Conservation (phyloP, 2,329 filamentous ascomycete species). For the Hypomyces rosellus region DNA sequence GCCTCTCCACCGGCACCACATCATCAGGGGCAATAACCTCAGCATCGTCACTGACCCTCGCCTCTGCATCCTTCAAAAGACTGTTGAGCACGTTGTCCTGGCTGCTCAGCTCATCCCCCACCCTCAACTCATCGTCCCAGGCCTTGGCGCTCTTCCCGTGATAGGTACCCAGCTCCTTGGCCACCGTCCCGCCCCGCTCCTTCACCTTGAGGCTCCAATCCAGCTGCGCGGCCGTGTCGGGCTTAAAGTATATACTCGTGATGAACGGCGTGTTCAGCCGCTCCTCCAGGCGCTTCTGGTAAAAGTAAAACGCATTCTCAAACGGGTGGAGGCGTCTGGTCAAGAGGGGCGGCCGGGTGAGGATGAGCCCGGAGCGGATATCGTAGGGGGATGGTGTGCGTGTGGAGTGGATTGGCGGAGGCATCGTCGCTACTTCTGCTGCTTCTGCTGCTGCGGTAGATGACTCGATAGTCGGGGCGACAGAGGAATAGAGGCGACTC, state of each 20-base stretch:
- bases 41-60: slow-evolving; percentile 52
- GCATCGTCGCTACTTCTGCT: background rate
- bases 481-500: slow-evolving; percentile 31
- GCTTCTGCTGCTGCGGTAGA: slow-evolving; percentile 16
- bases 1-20: slow-evolving; percentile 63
- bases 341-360: slow-evolving; percentile 82
- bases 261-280: slow-evolving; percentile 82
- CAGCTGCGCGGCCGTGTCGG: slow-evolving; percentile 72
- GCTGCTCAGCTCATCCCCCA: slow-evolving; percentile 63
- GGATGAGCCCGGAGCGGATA: slow-evolving; percentile 63
- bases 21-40: slow-evolving; percentile 53
- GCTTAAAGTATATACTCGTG: slow-evolving; percentile 91
- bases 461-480: slow-evolving; percentile 16
- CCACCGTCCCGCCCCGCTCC: slow-evolving; percentile 65
- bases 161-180: slow-evolving; percentile 81
- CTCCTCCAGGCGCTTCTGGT: slow-evolving; percentile 95
- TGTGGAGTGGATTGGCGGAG: slow-evolving; percentile 13
- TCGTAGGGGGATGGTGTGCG: slow-evolving; percentile 33
- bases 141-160: slow-evolving; percentile 60
- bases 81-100: slow-evolving; percentile 60
- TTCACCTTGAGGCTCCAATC: slow-evolving; percentile 86
- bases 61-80: slow-evolving; percentile 70
- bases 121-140: slow-evolving; percentile 87
- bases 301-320: slow-evolving; percentile 91
- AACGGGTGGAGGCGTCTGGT: slow-evolving; percentile 80